Base-by-base conservation (phyloP, 2,329 filamentous ascomycete species). In the Neopestalotiopsis clavispora region DNA sequence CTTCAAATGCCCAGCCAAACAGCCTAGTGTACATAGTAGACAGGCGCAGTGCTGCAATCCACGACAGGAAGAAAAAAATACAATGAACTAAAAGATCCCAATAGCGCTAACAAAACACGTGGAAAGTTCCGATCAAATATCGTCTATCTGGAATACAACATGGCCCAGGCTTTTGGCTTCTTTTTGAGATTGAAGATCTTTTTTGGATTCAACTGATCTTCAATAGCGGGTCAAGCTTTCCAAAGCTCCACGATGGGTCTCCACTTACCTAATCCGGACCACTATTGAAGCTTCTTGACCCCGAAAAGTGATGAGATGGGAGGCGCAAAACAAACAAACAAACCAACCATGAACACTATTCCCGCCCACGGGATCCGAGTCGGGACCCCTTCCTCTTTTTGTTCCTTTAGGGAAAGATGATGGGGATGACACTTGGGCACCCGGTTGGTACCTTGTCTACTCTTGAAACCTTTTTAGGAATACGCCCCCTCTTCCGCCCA, bases 281-380 rank as follows among this genome's bases (percentile, higher is more conserved):
- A 59, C 57, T 59, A 59, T 59, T 59, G 57, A 59, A 59, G 57
- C 57, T 59, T 52, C 45, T 52, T 52, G 4, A 52, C 45, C 45
- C 17, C n/a, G n/a, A 7, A 20, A 52, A 52, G 17, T 52, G 6
- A 52, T 23, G 14, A 52, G 45, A 52, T 17, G 20, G 45, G 20
- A 20, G 17, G 45, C 45, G 45, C 17, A n/a, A 28, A 28, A 28
- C 23, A 28, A 28, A 28, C 23, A 28, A 17, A 52, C 17, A 20
- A 20, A 20, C 45, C 17, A 52, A 4, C 34, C 34, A 38, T 38
- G 10, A 38, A 38, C 34, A 38, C 34, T 10, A 38, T 9, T 38
- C 10, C 34, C 34, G 34, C 34, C 34, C 4, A 38, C 34, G 34
- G 34, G 34, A 38, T 38, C 34, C 34, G 34, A 38, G 34, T 38